phyloP scores from a whole-genome alignment of 495 filamentous ascomycete species.

The Daldinia decipiens region DNA sequence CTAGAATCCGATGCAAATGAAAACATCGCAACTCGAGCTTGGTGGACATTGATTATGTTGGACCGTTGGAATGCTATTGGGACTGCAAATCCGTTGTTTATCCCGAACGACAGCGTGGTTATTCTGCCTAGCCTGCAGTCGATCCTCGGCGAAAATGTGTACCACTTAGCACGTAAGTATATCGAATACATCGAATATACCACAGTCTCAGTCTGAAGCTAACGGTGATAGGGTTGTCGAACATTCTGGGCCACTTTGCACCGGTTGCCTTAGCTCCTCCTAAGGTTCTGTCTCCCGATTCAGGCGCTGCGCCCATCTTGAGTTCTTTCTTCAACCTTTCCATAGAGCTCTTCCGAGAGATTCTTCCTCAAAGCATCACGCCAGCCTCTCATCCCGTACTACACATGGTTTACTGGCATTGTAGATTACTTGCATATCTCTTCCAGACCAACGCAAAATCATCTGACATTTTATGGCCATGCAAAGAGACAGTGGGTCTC shows the following conservation, averaged over 20 bases:
- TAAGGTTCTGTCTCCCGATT: constrained; percentile 37
- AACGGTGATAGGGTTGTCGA: constrained; percentile 51
- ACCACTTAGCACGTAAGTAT: constrained; percentile 74
- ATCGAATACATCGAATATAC: neutral
- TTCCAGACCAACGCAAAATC: constrained; percentile 56
- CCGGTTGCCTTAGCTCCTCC: constrained; percentile 38
- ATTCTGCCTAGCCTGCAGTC: constrained; percentile 70
- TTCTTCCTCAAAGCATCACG: constrained; percentile 53
- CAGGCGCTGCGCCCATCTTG: constrained; percentile 28
- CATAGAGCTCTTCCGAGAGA: constrained; percentile 60
- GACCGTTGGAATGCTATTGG: constrained; percentile 80
- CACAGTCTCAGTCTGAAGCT: constrained; percentile 37
- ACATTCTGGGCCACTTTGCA: constrained; percentile 49
- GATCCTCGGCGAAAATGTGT: constrained; percentile 72
- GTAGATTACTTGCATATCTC: constrained; percentile 70
- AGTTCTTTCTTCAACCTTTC: constrained; percentile 45
- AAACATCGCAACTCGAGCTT: constrained; percentile 74
- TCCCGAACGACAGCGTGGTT: constrained; percentile 70
- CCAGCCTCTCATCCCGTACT: constrained; percentile 60
- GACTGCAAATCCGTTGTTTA: constrained; percentile 65
- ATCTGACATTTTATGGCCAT: constrained; percentile 67
- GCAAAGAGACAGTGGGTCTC: constrained; percentile 65
- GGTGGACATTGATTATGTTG: constrained; percentile 78
- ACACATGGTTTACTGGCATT: constrained; percentile 78
- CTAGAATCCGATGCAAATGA: constrained; percentile 75